phyloP scores from a whole-genome alignment of 176 grass and related monocot genomes.

The Alloteropsis semialata region DNA sequence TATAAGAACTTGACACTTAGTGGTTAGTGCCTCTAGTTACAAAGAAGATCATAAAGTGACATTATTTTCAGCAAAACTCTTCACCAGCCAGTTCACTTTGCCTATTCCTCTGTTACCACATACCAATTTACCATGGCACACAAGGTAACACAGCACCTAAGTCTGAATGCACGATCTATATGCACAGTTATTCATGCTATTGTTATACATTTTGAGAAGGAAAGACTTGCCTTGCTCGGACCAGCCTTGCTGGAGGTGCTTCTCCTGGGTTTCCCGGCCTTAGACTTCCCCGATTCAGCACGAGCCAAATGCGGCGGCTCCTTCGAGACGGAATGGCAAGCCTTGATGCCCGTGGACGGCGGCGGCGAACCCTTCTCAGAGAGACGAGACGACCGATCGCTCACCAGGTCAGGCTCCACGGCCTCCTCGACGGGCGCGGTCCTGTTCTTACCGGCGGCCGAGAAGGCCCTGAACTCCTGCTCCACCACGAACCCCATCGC shows the following conservation, averaged over 20 bases:
- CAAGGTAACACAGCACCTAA: neutral
- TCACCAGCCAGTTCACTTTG: too few relatives aligned
- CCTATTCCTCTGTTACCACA: too few relatives aligned
- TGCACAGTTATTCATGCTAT: neutral
- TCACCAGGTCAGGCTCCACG: neutral
- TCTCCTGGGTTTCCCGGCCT: slow-evolving; percentile 17
- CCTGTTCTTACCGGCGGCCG: slow-evolving; percentile 31
- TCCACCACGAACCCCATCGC: slow-evolving; percentile 48
- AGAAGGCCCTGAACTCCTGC: slow-evolving; percentile 42
- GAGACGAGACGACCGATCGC: neutral
- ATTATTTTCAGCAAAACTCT: neutral
- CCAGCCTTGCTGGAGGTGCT: slow-evolving; percentile 32
- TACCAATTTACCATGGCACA: slow-evolving; percentile 1
- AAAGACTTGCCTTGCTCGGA: slow-evolving; percentile 44
- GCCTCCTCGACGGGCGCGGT: slow-evolving; percentile 44
- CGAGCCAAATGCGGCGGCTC: slow-evolving; percentile 16
- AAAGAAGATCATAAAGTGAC: neutral
- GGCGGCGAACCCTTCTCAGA: slow-evolving; percentile 1
- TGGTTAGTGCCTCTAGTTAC: neutral
- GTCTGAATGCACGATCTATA: neutral
- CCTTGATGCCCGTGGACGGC: slow-evolving; percentile 17
- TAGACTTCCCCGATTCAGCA: slow-evolving; percentile 19
- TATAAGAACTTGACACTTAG: neutral
- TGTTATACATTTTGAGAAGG: neutral
- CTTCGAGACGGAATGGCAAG: slow-evolving; percentile 19